phyloP scores from a whole-genome alignment of 2,329 filamentous ascomycete species.

The Aaosphaeria pasadenensis region DNA sequence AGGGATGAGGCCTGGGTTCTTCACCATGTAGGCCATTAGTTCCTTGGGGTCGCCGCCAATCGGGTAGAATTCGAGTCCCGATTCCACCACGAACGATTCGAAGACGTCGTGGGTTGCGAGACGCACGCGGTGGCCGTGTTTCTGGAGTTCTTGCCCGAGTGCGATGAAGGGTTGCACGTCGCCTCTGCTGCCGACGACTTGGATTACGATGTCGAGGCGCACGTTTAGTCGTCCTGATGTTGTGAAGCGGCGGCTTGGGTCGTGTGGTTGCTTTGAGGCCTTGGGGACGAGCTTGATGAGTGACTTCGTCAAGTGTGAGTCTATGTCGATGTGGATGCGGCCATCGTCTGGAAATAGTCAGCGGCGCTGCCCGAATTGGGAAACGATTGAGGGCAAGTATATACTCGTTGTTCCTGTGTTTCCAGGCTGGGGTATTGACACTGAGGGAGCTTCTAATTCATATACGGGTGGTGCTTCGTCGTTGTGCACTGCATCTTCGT shows the following conservation, averaged over 20 bases:
- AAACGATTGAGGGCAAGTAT: background rate
- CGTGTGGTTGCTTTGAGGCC: constrained; percentile 1
- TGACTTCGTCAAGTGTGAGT: constrained; percentile 16
- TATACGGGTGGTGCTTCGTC: background rate
- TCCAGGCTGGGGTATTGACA: constrained; percentile 6
- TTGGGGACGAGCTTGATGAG: constrained; percentile 17
- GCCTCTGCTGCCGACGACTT: constrained; percentile 53
- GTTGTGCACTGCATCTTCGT: no score
- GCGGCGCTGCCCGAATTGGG: background rate
- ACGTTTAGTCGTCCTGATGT: constrained; percentile 3
- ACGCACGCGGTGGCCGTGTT: constrained; percentile 26
- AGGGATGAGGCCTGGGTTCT: constrained; percentile 43
- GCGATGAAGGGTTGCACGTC: constrained; percentile 61
- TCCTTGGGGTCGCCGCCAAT: constrained; percentile 35
- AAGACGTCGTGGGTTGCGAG: constrained; percentile 24
- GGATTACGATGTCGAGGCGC: constrained; percentile 50
- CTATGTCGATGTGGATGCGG: constrained; percentile 22
- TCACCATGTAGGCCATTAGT: constrained; percentile 53
- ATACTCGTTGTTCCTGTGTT: constrained; percentile 11
- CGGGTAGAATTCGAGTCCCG: constrained; percentile 32
- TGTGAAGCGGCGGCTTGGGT: constrained; percentile 6
- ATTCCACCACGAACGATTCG: constrained; percentile 12
- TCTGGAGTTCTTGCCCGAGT: constrained; percentile 1
- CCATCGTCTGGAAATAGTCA: constrained; percentile 15
- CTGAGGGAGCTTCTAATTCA: constrained; percentile 1